phyloP scores from a whole-genome alignment of 441 rosid genomes.

The Croton setiger region DNA sequence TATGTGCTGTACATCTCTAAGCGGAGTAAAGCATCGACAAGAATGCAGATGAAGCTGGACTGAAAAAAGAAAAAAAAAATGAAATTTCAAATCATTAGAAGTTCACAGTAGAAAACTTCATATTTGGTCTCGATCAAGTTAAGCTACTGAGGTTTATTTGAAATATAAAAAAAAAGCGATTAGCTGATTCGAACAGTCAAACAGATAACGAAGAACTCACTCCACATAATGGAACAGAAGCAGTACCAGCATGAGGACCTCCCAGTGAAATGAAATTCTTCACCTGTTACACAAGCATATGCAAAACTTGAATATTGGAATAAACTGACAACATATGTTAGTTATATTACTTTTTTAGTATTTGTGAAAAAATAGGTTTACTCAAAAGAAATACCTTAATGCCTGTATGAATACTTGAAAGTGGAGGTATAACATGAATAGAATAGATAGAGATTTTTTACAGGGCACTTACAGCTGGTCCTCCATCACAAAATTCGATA shows the following conservation, averaged over 20 bases:
- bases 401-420: neutral
- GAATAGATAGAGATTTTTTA: neutral
- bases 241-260: conserved; percentile 82
- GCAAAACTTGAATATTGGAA: too few species aligned
- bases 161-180: conserved; percentile 11
- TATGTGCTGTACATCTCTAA: conserved; percentile 56
- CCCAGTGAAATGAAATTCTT: conserved; percentile 69
- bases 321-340: too few species aligned
- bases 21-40: conserved; percentile 56
- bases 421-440: neutral
- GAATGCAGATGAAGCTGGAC: conserved; percentile 52
- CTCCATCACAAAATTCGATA: conserved; percentile 80
- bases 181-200: too few species aligned
- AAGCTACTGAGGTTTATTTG: neutral
- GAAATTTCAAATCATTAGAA: conserved; percentile 8
- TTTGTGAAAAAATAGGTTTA: too few species aligned
- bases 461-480: conserved; percentile 56
- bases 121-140: neutral
- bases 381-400: neutral
- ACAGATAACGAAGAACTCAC: conserved; percentile 28
- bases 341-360: too few species aligned
- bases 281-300: conserved; percentile 44
- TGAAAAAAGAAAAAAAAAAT: conserved; percentile 25
- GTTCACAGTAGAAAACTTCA: neutral
- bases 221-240: conserved; percentile 78